A percentile compares a stretch with the other conserved stretches of the same genome.
These are phyloP conservation scores for Wickerhamiella hasegawae DNA, from an alignment of 805 yeast genomes.

Conservation along the genomic window DNA sequence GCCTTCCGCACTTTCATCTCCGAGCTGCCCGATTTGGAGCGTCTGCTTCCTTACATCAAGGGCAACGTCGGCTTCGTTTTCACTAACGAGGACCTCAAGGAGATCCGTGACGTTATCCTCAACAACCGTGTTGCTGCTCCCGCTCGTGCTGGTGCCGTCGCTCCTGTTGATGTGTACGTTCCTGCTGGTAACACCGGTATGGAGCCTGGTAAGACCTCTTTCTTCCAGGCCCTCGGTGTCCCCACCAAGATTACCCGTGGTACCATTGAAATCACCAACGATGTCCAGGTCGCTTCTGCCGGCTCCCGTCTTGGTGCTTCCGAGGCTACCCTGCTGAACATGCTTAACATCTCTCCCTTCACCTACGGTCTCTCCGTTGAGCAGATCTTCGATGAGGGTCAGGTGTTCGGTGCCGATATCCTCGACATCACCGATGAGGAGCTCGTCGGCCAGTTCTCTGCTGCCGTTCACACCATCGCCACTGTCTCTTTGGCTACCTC, in stretches of 20 bases:
- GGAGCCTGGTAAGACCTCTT: conserved; percentile 99
- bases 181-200: conserved; percentile 99
- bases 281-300: conserved; percentile 84
- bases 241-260: conserved; percentile 99
- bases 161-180: conserved; percentile 94
- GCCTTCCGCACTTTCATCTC: conserved; percentile 91
- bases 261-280: conserved; percentile 97
- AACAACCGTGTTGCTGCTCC: conserved; percentile 99
- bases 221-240: conserved; percentile 99
- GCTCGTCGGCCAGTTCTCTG: conserved; percentile 78
- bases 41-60: conserved; percentile 80
- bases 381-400: conserved; percentile 98
- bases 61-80: conserved; percentile 99
- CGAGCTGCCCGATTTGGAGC: conserved; percentile 94
- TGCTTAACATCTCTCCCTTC: conserved; percentile 99
- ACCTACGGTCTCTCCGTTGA: conserved; percentile 94
- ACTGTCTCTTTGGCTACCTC: conserved; percentile 93
- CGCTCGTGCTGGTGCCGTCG: conserved; percentile 99
- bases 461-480: conserved; percentile 89
- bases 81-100: conserved; percentile 92
- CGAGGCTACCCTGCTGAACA: conserved; percentile 96
- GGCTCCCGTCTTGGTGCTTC: conserved; percentile 93
- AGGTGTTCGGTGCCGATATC: conserved; percentile 90
- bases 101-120: conserved; percentile 73
- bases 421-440: conserved; percentile 98